Conservation (phyloP, 23 red algal genomes). For the Gracilariopsis chorda region DNA sequence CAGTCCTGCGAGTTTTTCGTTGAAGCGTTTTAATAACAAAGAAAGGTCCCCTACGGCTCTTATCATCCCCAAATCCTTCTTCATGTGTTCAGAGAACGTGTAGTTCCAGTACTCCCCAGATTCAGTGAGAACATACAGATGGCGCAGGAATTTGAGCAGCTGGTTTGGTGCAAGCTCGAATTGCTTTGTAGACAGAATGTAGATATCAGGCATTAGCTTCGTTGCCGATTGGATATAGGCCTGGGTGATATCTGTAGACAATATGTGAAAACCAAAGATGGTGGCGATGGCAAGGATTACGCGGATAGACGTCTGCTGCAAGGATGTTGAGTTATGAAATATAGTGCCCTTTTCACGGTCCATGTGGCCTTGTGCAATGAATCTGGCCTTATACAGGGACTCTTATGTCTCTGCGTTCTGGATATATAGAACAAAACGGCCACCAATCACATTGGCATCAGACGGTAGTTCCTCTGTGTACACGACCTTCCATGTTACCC, state of each 20-base stretch:
- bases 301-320: background rate
- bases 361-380: slow-evolving; percentile 18
- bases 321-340: slow-evolving; percentile 8
- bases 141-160: slow-evolving; percentile 28
- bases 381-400: slow-evolving; percentile 15
- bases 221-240: slow-evolving; percentile 39
- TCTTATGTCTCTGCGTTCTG: slow-evolving; percentile 1
- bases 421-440: slow-evolving; percentile 22
- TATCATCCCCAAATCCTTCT: slow-evolving; percentile 20
- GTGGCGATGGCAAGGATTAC: slow-evolving; percentile 23
- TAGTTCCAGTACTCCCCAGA: slow-evolving; percentile 40
- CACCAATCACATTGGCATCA: slow-evolving; percentile 21
- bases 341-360: background rate
- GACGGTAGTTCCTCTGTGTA: background rate
- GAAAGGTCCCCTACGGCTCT: background rate
- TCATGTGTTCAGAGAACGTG: slow-evolving; percentile 21
- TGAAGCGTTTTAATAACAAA: slow-evolving; percentile 1
- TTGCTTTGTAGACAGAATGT: background rate
- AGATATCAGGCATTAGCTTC: slow-evolving; percentile 28
- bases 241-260: slow-evolving; percentile 29
- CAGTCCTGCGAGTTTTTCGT: background rate
- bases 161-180: slow-evolving; percentile 7
- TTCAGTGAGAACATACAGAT: slow-evolving; percentile 16
- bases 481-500: slow-evolving; percentile 4
- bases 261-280: slow-evolving; percentile 53